Percentiles rank a stretch among this genome's conserved stretches.
These are phyloP conservation scores for Aspergillus novoparasiticus DNA, from an alignment of 2,329 filamentous ascomycete species.

Conservation along the genomic window DNA sequence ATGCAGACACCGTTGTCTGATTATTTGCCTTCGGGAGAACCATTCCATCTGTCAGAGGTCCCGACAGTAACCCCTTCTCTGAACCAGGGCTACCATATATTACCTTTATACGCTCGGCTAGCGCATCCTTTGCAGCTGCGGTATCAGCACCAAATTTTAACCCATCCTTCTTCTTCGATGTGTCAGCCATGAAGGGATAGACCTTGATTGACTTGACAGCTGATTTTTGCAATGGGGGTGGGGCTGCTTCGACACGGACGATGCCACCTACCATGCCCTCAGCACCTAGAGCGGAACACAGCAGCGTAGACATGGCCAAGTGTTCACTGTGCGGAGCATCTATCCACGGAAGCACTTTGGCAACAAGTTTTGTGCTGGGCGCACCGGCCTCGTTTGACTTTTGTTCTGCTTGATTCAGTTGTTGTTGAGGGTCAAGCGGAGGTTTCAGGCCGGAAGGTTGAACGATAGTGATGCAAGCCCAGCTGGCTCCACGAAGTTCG, in stretches of 20 bases:
- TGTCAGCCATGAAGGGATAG: constrained; percentile 70
- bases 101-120: constrained; percentile 69
- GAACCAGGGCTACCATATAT: constrained; percentile 65
- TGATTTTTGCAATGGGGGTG: constrained; percentile 68
- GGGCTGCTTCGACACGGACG: constrained; percentile 82
- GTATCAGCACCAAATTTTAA: constrained; percentile 88
- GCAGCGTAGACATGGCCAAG: constrained; percentile 72
- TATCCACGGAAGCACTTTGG: constrained; percentile 75
- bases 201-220: constrained; percentile 72
- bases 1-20: constrained; percentile 60
- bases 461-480: constrained; percentile 82
- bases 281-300: constrained; percentile 74
- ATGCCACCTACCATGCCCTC: constrained; percentile 80
- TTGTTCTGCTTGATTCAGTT: constrained; percentile 68
- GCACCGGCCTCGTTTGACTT: constrained; percentile 59
- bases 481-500: constrained; percentile 74
- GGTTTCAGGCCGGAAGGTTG: constrained; percentile 76
- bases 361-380: constrained; percentile 70
- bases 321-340: constrained; percentile 83
- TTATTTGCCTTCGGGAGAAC: constrained; percentile 66
- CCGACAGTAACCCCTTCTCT: constrained; percentile 69
- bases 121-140: constrained; percentile 76
- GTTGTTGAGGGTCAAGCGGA: constrained; percentile 68
- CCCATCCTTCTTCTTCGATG: constrained; percentile 61
- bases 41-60: constrained; percentile 87